Percentiles rank a stretch among this genome's conserved stretches.
Evolutionary conservation across 169 alveolate genomes (phyloP).

Genomic region (Babesia bovis): DNA sequence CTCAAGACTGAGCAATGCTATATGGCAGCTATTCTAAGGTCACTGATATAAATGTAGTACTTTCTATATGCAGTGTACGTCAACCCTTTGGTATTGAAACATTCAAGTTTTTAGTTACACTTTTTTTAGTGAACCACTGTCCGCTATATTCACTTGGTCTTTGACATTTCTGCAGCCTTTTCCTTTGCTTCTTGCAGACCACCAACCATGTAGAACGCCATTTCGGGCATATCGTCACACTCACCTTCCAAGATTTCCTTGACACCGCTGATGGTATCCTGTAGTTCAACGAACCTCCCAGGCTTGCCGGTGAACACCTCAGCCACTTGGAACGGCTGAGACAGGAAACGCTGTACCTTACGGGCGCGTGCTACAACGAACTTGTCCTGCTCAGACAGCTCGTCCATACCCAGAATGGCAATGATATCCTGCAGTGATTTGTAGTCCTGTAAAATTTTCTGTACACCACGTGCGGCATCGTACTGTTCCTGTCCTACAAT

Average conservation of each 20-base stretch:
- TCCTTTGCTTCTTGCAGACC: slow-evolving; percentile 89
- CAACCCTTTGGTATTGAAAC: too few relatives aligned
- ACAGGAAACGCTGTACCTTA: slow-evolving; percentile 91
- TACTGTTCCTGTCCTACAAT: slow-evolving; percentile 93
- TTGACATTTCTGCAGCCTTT: slow-evolving; percentile 82
- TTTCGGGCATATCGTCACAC: slow-evolving; percentile 95
- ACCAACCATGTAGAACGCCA: slow-evolving; percentile 97
- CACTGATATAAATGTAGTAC: too few relatives aligned
- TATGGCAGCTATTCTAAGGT: too few relatives aligned
- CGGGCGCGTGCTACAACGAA: slow-evolving; percentile 95
- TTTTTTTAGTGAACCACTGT: too few relatives aligned
- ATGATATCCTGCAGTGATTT: slow-evolving; percentile 93
- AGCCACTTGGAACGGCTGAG: slow-evolving; percentile 96
- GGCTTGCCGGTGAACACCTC: slow-evolving; percentile 95
- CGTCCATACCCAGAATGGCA: slow-evolving; percentile 95
- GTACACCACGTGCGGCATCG: slow-evolving; percentile 92
- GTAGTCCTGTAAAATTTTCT: slow-evolving; percentile 93
- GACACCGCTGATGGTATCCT: slow-evolving; percentile 88
- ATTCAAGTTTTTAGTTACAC: too few relatives aligned
- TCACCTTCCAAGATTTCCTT: slow-evolving; percentile 90
- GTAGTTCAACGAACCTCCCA: slow-evolving; percentile 91
- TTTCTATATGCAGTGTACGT: too few relatives aligned
- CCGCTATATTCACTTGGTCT: slow-evolving; percentile 10
- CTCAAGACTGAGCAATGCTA: not conserved
- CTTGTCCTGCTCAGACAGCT: slow-evolving; percentile 95